Evolutionary conservation across 2,329 filamentous ascomycete genomes (phyloP).

Genomic region (Alternaria consortialis): DNA sequence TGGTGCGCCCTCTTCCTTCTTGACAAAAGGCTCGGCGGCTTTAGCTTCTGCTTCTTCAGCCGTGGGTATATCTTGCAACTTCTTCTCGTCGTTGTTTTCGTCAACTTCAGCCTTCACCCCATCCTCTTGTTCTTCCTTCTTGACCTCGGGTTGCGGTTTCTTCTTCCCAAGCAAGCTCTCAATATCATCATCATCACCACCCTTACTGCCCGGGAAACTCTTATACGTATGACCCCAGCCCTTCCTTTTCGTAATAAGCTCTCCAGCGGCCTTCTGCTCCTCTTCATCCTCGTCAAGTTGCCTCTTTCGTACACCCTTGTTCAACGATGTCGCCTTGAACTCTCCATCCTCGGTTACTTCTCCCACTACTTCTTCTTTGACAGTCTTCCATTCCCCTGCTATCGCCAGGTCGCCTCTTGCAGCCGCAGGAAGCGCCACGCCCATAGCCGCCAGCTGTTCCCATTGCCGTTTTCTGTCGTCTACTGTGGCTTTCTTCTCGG

Average conservation of each 20-base stretch:
- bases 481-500: slow-evolving; percentile 60
- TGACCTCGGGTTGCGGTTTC: slow-evolving; percentile 37
- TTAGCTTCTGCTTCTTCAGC: slow-evolving; percentile 38
- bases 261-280: slow-evolving; percentile 66
- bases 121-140: slow-evolving; percentile 56
- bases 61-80: slow-evolving; percentile 39
- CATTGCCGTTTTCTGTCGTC: slow-evolving; percentile 83
- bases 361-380: slow-evolving; percentile 59
- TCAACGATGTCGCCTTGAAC: slow-evolving; percentile 54
- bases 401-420: slow-evolving; percentile 84
- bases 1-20: slow-evolving; percentile 34
- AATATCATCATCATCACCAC: slow-evolving; percentile 70
- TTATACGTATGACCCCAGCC: slow-evolving; percentile 59
- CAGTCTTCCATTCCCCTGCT: slow-evolving; percentile 85
- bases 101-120: slow-evolving; percentile 31
- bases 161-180: slow-evolving; percentile 65
- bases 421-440: slow-evolving; percentile 82
- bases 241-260: slow-evolving; percentile 52
- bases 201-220: slow-evolving; percentile 55
- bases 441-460: slow-evolving; percentile 86
- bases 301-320: slow-evolving; percentile 69
- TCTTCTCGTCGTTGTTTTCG: slow-evolving; percentile 26
- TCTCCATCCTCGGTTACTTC: slow-evolving; percentile 58
- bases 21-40: slow-evolving; percentile 22
- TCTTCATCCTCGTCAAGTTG: slow-evolving; percentile 68